Evolutionary conservation across 2,329 filamentous ascomycete genomes (phyloP).

Genomic region (Diplodia intermedia): DNA sequence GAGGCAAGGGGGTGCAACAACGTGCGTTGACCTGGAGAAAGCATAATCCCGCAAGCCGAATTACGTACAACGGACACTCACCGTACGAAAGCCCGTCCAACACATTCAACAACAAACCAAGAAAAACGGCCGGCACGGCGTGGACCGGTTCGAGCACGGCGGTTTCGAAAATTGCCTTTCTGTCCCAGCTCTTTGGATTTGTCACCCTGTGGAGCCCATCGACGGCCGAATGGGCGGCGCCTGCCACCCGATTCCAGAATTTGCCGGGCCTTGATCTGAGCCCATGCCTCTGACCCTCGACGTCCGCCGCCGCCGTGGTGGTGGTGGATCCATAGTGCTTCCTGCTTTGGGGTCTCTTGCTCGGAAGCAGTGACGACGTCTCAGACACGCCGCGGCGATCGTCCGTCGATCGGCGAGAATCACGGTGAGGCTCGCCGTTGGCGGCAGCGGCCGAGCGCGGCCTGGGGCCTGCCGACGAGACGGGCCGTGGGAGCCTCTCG

Average conservation of each 20-base stretch:
- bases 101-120: conserved; percentile 89
- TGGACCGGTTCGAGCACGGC: conserved; percentile 67
- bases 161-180: conserved; percentile 67
- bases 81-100: conserved; percentile 95
- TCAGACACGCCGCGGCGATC: conserved; percentile 34
- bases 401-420: conserved; percentile 15
- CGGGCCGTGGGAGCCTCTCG: conserved; percentile 12
- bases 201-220: conserved; percentile 37
- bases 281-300: conserved; percentile 29
- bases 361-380: conserved; percentile 50
- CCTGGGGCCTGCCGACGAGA: not conserved
- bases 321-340: conserved; percentile 28
- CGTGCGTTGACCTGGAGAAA: not conserved
- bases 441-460: not conserved
- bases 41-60: not conserved
- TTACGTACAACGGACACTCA: conserved; percentile 40
- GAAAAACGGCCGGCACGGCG: conserved; percentile 82
- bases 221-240: not conserved
- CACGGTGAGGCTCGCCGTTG: conserved; percentile 15
- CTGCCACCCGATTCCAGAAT: conserved; percentile 18
- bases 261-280: conserved; percentile 3
- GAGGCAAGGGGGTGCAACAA: not conserved
- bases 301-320: not conserved
- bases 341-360: conserved; percentile 36
- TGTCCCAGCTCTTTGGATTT: conserved; percentile 76